These are phyloP conservation scores for Ophiostoma sp. DNA, from an alignment of 2,329 filamentous ascomycete genomes.

Conservation along the genomic window DNA sequence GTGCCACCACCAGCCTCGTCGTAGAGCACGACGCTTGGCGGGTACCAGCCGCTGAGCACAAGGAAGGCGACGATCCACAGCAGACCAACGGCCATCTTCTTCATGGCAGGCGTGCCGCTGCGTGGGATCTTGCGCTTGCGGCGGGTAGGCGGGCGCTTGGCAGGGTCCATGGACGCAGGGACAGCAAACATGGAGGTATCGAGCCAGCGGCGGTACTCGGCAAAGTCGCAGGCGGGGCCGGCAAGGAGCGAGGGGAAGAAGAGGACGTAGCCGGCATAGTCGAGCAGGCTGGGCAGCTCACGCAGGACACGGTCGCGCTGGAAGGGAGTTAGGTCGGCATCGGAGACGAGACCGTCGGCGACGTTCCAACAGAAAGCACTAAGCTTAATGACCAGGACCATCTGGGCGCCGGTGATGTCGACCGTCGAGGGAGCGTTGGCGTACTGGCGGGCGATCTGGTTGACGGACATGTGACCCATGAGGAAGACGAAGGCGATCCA, in stretches of 20 bases:
- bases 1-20: slow-evolving; percentile 63
- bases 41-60: slow-evolving; percentile 52
- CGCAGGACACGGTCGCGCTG: slow-evolving; percentile 80
- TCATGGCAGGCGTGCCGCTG: slow-evolving; percentile 79
- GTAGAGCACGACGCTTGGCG: slow-evolving; percentile 56
- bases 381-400: slow-evolving; percentile 98
- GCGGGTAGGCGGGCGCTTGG: slow-evolving; percentile 80
- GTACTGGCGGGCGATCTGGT: slow-evolving; percentile 80
- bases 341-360: slow-evolving; percentile 81
- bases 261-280: slow-evolving; percentile 87
- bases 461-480: slow-evolving; percentile 93
- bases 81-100: slow-evolving; percentile 72
- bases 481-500: slow-evolving; percentile 93
- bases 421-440: slow-evolving; percentile 64
- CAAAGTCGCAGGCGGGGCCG: slow-evolving; percentile 91
- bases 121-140: slow-evolving; percentile 91
- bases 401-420: slow-evolving; percentile 94
- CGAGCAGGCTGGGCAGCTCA: slow-evolving; percentile 71
- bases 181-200: slow-evolving; percentile 93
- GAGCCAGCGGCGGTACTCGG: slow-evolving; percentile 89
- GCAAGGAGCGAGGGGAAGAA: slow-evolving; percentile 92
- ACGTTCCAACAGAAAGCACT: slow-evolving; percentile 98
- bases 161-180: slow-evolving; percentile 75
- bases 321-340: slow-evolving; percentile 76
- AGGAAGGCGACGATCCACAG: slow-evolving; percentile 80